Percentiles rank a stretch among this genome's conserved stretches.
phyloP scores from a whole-genome alignment of 225 moss, liverwort and hornwort genomes.

The Pseudisothecium myosuroides region DNA sequence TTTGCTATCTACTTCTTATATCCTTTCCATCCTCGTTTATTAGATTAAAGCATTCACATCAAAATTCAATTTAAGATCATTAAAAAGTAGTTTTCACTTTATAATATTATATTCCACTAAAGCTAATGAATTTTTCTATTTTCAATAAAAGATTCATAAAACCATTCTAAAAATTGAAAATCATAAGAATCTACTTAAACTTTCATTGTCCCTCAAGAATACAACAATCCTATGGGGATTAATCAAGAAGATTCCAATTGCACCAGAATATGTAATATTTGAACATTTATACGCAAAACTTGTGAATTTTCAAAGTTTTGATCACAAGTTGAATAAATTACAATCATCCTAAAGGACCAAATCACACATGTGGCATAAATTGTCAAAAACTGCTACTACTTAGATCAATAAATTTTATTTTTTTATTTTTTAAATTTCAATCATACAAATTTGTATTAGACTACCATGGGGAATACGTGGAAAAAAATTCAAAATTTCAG shows the following conservation, averaged over 20 bases:
- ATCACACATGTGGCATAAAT: neutral
- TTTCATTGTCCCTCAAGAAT: neutral
- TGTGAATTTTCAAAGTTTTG: neutral
- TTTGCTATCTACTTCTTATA: neutral
- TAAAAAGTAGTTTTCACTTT: neutral
- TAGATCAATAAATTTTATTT: no score
- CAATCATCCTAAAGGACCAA: accelerated
- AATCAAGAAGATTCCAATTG: no score
- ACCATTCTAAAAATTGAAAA: neutral
- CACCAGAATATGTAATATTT: neutral
- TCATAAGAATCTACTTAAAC: neutral
- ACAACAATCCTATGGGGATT: neutral
- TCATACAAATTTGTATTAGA: neutral
- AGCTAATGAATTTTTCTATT: neutral
- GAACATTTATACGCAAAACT: neutral
- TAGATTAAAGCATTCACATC: neutral
- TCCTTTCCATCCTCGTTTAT: neutral
- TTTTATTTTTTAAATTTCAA: no score
- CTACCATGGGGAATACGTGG: neutral
- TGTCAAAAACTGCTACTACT: neutral
- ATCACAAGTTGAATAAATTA: neutral
- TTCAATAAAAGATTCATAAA: neutral
- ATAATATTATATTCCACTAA: neutral
- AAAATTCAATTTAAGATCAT: neutral
- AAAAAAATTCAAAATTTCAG: no score